Evolutionary conservation across 768 basidiomycete species (phyloP).

Genomic region (Agrocybe praecox): DNA sequence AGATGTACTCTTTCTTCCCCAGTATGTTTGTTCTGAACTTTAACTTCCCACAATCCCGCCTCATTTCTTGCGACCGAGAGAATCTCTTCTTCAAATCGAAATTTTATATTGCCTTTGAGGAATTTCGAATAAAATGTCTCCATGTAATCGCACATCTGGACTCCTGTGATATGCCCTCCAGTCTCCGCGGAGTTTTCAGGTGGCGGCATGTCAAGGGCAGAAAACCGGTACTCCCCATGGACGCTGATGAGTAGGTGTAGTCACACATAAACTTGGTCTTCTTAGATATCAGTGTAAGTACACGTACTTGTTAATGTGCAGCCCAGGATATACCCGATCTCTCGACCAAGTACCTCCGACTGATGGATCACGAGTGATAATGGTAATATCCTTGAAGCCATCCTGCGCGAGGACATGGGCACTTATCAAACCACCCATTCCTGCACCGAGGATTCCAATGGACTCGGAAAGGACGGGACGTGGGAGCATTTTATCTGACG

Average conservation of each 20-base stretch:
- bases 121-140: slow-evolving; percentile 51
- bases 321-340: slow-evolving; percentile 57
- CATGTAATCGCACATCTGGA: slow-evolving; percentile 59
- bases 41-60: slow-evolving; percentile 44
- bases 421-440: slow-evolving; percentile 60
- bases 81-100: slow-evolving; percentile 51
- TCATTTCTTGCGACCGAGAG: slow-evolving; percentile 41
- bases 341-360: slow-evolving; percentile 63
- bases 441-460: slow-evolving; percentile 58
- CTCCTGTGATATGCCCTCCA: slow-evolving; percentile 52
- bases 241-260: slow-evolving; percentile 42
- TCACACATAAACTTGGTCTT: background rate
- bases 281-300: slow-evolving; percentile 25
- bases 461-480: slow-evolving; percentile 14
- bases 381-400: slow-evolving; percentile 55
- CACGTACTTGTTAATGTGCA: slow-evolving; percentile 66
- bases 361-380: slow-evolving; percentile 56
- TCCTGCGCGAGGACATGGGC: slow-evolving; percentile 57
- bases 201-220: slow-evolving; percentile 52
- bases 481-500: too few relatives aligned
- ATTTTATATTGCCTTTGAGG: slow-evolving; percentile 38
- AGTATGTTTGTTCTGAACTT: slow-evolving; percentile 31
- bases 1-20: slow-evolving; percentile 28
- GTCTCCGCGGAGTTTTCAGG: slow-evolving; percentile 34
- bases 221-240: slow-evolving; percentile 65